Evolutionary conservation across 2,329 filamentous ascomycete species (phyloP), one percentile per base, ranked within the genome.

Genomic region (Diaporthe australafricana): DNA sequence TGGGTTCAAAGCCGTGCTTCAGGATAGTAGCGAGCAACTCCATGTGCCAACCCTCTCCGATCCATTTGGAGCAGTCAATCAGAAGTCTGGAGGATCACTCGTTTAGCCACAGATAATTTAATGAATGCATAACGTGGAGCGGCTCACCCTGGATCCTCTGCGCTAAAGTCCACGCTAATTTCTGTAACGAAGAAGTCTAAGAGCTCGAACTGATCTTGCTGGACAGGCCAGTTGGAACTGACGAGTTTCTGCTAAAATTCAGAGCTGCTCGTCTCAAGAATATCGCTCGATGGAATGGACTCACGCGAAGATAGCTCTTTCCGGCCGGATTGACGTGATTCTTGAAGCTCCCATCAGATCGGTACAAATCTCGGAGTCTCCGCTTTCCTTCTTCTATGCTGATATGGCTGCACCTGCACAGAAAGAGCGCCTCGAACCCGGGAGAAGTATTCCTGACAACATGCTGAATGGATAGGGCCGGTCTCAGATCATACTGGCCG

Each of bases 51-150:
- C 55, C 55, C n/a, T 57, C 55, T n/a, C 55, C 55, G 17, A 57
- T 27, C 55, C 55, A 57, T 5, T 40, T 38, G 2, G 55, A 57
- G 5, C 55, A 57, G 5, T 57, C 35, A n/a, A 25, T 42, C n/a
- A 57, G 35, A 25, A 57, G 7, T 12, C 55, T 57, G 12, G 2
- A 25, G 4, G 5, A 2, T 35, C n/a, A 11, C 14, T 40, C 1
- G 3, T 35, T 57, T 25, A 57, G 53, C 25, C 1, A 27, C 12
- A 30, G 4, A 7, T 30, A 2, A 16, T 3, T 16, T 7, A 5
- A 7, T 2, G 1, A 7, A 1, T n/a, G 11, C 7, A 16, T 4
- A 17, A 25, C 6, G n/a, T 0, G 4, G 30, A 3, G 6, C 16
- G 35, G 20, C 32, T 25, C 16, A 57, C 53, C 32, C 7, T n/a